phyloP scores from a whole-genome alignment of 495 filamentous ascomycete species.

The Darksidea phi region DNA sequence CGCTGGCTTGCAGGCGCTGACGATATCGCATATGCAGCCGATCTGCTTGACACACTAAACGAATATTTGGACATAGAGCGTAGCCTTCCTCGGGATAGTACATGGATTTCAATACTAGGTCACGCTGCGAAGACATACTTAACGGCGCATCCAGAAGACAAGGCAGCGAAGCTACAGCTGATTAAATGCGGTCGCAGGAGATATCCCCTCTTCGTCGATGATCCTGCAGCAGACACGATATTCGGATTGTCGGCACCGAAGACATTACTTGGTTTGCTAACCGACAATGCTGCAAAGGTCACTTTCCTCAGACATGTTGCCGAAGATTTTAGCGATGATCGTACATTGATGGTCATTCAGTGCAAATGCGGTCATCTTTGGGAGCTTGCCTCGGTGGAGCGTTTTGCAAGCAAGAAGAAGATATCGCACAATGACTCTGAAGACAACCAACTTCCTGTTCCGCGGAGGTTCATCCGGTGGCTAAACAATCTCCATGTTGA shows the following conservation, averaged over 20 bases:
- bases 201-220: conserved; percentile 1
- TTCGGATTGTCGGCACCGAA: not conserved
- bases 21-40: not conserved
- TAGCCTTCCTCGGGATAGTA: not conserved
- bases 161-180: not conserved
- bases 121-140: not conserved
- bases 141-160: not conserved
- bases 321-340: not conserved
- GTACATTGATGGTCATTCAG: not conserved
- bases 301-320: not conserved
- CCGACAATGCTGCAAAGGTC: not conserved
- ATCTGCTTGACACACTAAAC: not conserved
- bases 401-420: not conserved
- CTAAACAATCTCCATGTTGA: not conserved
- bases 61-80: not conserved
- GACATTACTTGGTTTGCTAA: not conserved
- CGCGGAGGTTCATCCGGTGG: not conserved
- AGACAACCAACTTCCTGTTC: not conserved
- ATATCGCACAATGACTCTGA: not conserved
- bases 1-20: not conserved
- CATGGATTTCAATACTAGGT: not conserved
- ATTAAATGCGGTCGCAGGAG: conserved; percentile 2
- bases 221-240: not conserved
- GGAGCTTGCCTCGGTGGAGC: not conserved
- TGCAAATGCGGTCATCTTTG: not conserved